phyloP scores from a whole-genome alignment of 148 eudicot genomes.

The Selenicereus undatus region DNA sequence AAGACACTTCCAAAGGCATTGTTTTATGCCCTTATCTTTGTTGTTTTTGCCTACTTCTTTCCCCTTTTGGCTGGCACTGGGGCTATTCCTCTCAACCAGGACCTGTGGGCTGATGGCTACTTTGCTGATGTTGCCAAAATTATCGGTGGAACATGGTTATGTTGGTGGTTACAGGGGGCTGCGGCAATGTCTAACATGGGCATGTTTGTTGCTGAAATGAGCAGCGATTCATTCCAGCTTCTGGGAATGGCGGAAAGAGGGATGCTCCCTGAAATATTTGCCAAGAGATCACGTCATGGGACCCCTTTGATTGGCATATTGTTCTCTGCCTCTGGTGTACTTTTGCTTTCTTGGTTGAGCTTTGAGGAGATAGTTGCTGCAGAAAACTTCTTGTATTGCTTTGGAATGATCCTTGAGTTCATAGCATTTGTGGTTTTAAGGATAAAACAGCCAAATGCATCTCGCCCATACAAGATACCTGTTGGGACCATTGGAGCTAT shows the following conservation, averaged over 20 bases:
- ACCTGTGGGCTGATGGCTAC: slow-evolving; percentile 46
- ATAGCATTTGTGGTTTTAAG: slow-evolving; percentile 26
- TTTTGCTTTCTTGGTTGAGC: slow-evolving; percentile 44
- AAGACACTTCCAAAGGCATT: slow-evolving; percentile 44
- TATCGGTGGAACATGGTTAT: slow-evolving; percentile 44
- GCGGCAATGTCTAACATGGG: slow-evolving; percentile 56
- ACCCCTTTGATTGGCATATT: slow-evolving; percentile 27
- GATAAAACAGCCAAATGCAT: slow-evolving; percentile 24
- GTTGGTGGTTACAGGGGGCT: slow-evolving; percentile 50
- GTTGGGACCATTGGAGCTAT: slow-evolving; percentile 40
- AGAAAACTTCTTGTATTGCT: slow-evolving; percentile 41
- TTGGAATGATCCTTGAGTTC: slow-evolving; percentile 45
- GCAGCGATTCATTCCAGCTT: slow-evolving; percentile 33
- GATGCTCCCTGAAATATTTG: not conserved
- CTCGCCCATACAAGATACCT: slow-evolving; percentile 42
- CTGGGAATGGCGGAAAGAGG: slow-evolving; percentile 32
- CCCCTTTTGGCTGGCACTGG: slow-evolving; percentile 52
- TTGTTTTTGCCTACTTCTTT: slow-evolving; percentile 39
- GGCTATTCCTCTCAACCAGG: slow-evolving; percentile 37
- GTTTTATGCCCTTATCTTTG: slow-evolving; percentile 41
- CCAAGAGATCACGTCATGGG: slow-evolving; percentile 3
- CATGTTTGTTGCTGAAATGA: slow-evolving; percentile 47
- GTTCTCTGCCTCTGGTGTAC: slow-evolving; percentile 44
- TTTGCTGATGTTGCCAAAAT: slow-evolving; percentile 46
- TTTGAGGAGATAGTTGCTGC: slow-evolving; percentile 47